Evolutionary conservation across 2,329 filamentous ascomycete genomes (phyloP).

Genomic region (Phialocephala sp.): DNA sequence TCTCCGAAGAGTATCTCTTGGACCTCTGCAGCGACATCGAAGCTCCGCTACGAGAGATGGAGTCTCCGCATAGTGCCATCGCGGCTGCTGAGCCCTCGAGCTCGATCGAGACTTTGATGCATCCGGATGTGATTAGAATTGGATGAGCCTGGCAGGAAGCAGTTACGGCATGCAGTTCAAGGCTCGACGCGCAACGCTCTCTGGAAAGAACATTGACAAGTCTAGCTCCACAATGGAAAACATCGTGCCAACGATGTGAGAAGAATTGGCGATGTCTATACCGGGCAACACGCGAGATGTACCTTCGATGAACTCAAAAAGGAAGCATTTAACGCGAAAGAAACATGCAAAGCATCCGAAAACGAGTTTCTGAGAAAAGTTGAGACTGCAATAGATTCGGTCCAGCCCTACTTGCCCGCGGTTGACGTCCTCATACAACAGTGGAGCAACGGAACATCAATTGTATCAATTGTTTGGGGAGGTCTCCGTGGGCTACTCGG

Average conservation of each 20-base stretch:
- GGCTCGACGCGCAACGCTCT: too few relatives aligned
- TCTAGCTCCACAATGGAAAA: neutral
- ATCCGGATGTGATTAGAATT: too few relatives aligned
- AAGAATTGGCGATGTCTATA: neutral
- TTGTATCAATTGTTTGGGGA: neutral
- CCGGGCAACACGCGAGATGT: neutral
- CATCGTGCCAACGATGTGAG: neutral
- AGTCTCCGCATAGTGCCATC: too few relatives aligned
- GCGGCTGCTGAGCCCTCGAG: too few relatives aligned
- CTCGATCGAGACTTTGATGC: too few relatives aligned
- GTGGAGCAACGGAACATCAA: neutral
- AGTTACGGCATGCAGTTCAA: too few relatives aligned
- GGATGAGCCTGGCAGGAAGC: too few relatives aligned
- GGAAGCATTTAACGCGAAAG: neutral
- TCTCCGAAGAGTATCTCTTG: too few relatives aligned
- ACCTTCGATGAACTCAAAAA: neutral
- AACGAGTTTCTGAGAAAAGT: neutral
- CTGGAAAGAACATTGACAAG: neutral
- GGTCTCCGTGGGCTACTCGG: neutral
- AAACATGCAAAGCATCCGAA: neutral
- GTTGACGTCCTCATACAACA: neutral
- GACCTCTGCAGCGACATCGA: too few relatives aligned
- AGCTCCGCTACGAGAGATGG: too few relatives aligned
- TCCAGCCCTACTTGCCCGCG: neutral
- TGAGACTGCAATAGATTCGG: neutral